These are phyloP conservation scores for Blastocystis sp. DNA, from an alignment of 352 stramenopile species.

Conservation along the genomic window DNA sequence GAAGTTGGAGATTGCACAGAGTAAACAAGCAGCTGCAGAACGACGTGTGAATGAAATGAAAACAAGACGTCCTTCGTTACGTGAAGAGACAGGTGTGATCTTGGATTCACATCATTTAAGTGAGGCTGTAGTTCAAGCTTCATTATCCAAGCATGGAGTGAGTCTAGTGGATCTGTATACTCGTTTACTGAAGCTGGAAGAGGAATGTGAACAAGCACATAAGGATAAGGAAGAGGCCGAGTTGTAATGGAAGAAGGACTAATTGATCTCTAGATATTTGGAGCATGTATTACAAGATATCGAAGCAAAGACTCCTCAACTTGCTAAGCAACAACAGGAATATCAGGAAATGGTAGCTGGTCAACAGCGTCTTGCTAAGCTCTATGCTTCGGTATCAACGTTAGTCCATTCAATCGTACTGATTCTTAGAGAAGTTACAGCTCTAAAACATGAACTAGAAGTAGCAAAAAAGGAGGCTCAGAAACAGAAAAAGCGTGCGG, in stretches of 20 bases:
- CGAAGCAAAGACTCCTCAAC: constrained; percentile 80
- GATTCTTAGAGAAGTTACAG: constrained; percentile 66
- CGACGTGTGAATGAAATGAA: not conserved
- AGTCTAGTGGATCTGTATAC: constrained; percentile 80
- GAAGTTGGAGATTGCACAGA: not conserved
- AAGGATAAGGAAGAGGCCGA: constrained; percentile 41
- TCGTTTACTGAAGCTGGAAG: constrained; percentile 78
- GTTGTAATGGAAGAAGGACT: constrained; percentile 69
- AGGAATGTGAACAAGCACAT: constrained; percentile 69
- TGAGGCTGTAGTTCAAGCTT: not conserved
- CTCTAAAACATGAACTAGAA: constrained; percentile 70
- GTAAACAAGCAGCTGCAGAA: not conserved
- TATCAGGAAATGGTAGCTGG: constrained; percentile 79
- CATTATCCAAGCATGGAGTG: constrained; percentile 65
- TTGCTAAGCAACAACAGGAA: constrained; percentile 80
- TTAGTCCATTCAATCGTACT: constrained; percentile 61
- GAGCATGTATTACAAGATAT: constrained; percentile 83
- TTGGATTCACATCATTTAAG: not conserved
- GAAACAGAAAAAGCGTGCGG: constrained; percentile 70
- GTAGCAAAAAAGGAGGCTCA: constrained; percentile 71
- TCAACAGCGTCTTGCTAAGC: constrained; percentile 74
- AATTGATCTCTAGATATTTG: constrained; percentile 79
- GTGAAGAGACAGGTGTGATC: constrained; percentile 2
- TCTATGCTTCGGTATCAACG: constrained; percentile 71
- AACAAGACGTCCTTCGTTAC: not conserved